Base-by-base conservation (phyloP, 805 yeast genomes). In the Starmera dryadoides region DNA sequence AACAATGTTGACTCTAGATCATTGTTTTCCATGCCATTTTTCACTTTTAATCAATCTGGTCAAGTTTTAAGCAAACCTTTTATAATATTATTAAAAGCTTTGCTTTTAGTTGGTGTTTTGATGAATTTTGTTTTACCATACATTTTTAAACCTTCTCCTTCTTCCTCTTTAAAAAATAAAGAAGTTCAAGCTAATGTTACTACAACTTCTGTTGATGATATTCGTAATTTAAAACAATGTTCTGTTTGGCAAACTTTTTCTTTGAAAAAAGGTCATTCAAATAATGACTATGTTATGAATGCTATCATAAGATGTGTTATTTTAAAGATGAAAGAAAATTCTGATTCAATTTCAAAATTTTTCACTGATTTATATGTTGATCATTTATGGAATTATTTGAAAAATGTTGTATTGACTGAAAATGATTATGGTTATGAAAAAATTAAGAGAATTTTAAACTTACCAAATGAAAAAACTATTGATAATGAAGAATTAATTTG, bases 21-120 rank as follows among this genome's bases (percentile, higher is more conserved):
- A 3, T 56, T 75, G 45, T 62, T 71, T 40, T 66, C 77, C 0
- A 45, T 73, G 33, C 81, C 81, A 10, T 53, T 62, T n/a, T 49
- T 63, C 30, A 55, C 60, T 17, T 59, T 52, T 35, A 59, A 59
- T 34, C 45, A 51, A 22, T 49, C 61, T 10, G 59, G 58, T 23
- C 46, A 47, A 35, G 41, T 52, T 30, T 32, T 58, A n/a, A 46
- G 44, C 21, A 44, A 59, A 30, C 54, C 63, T 2, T 36, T 62
- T 7, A 30, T 55, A 15, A 44, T 56, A 4, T 33, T 63, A 11
- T 37, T 58, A 12, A 60, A 58, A 42, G 30, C 58, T 19, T 26
- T 38, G 8, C 45, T 62, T 6, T 39, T 62, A 15, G 30, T 57
- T 23, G 52, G 50, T 8, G 59, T 60, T 14, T 31, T 56, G 3